phyloP scores from a whole-genome alignment of 2,329 filamentous ascomycete genomes.

The Lasiodiplodia citricola region DNA sequence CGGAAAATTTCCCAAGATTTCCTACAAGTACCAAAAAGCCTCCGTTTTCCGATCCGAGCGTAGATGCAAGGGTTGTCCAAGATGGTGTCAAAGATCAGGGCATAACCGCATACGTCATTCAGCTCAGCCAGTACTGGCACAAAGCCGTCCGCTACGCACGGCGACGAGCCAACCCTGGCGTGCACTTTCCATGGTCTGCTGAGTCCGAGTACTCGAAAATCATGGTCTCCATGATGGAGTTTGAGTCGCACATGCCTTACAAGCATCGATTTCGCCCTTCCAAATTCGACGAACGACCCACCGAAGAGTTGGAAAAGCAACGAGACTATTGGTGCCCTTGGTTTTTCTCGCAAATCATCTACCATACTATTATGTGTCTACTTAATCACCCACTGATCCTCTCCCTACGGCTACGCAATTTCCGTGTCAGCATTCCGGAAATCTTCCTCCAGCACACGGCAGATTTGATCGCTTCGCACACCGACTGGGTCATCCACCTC shows the following conservation, averaged over 20 bases:
- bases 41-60: constrained; percentile 32
- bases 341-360: constrained; percentile 59
- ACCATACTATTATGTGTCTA: constrained; percentile 59
- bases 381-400: constrained; percentile 61
- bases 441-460: constrained; percentile 61
- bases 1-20: constrained; percentile 41
- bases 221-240: constrained; percentile 56
- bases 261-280: constrained; percentile 58
- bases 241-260: constrained; percentile 58
- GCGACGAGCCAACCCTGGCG: constrained; percentile 50
- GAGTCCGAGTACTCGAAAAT: constrained; percentile 60
- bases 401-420: constrained; percentile 58
- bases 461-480: constrained; percentile 57
- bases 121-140: constrained; percentile 56
- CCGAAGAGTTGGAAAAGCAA: constrained; percentile 50
- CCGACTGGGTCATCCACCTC: constrained; percentile 60
- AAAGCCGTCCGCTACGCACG: constrained; percentile 56
- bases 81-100: constrained; percentile 40
- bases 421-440: constrained; percentile 58
- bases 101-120: constrained; percentile 54
- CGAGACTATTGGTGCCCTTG: constrained; percentile 61
- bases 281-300: constrained; percentile 50
- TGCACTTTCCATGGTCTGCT: constrained; percentile 55
- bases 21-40: constrained; percentile 45
- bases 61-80: constrained; percentile 28